These are phyloP conservation scores for Gossypium lobatum DNA, from an alignment of 441 rosid genomes.

Conservation along the genomic window DNA sequence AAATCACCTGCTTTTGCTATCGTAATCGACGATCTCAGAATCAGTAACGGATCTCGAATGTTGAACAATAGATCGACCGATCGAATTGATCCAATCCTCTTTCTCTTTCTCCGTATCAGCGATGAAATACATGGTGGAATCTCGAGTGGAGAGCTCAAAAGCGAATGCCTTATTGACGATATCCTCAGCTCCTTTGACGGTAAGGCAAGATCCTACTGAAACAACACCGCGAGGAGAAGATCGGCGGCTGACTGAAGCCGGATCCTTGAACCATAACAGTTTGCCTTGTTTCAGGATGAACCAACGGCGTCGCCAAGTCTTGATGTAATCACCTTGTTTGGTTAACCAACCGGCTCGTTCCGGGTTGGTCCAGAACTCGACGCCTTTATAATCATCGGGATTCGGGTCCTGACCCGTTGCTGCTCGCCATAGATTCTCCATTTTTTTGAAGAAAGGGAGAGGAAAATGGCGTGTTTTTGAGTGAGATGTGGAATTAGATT, in stretches of 20 bases:
- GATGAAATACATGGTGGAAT: conserved; percentile 53
- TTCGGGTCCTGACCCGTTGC: conserved; percentile 63
- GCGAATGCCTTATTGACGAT: conserved; percentile 53
- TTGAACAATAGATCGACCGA: conserved; percentile 61
- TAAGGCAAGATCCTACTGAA: conserved; percentile 48
- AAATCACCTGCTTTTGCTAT: conserved; percentile 35
- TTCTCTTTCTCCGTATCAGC: conserved; percentile 66
- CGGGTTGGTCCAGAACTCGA: conserved; percentile 57
- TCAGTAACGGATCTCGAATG: conserved; percentile 59
- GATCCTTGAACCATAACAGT: conserved; percentile 67
- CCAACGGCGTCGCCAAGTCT: conserved; percentile 80
- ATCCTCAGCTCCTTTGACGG: conserved; percentile 78
- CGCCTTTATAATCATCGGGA: conserved; percentile 48
- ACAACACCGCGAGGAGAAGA: conserved; percentile 65
- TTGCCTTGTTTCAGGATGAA: conserved; percentile 62
- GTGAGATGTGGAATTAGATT: background rate
- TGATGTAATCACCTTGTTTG: conserved; percentile 70
- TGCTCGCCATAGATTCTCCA: conserved; percentile 64
- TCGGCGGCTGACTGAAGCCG: conserved; percentile 30
- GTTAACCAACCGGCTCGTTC: conserved; percentile 67
- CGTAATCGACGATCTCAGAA: conserved; percentile 64
- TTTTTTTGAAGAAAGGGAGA: conserved; percentile 3
- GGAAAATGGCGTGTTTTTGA: background rate
- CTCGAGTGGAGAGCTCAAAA: conserved; percentile 51
- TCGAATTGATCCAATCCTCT: conserved; percentile 74